Evolutionary conservation across 148 eudicot genomes (phyloP), one percentile per base, ranked within the genome.

Genomic region (Simmondsia chinensis): DNA sequence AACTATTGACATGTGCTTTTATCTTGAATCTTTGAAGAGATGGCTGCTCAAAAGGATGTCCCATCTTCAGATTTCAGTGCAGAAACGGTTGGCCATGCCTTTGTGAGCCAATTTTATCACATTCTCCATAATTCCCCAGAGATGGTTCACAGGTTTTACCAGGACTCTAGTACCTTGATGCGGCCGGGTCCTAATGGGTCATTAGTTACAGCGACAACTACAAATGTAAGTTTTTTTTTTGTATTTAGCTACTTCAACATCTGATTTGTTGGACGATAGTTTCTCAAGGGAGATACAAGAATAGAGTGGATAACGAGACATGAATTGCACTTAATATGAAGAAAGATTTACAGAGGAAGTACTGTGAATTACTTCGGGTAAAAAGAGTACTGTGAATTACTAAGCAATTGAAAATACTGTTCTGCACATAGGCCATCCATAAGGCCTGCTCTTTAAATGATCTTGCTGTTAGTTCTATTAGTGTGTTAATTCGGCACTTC

Each of bases 71-170:
- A 50, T 9, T 14, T 43, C 1, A 43, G 36, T 40, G 56, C 78
- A 6, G 64, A 66, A 30, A 15, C 11, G 24, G 73, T 87, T 38
- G 94, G 74, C 4, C 31, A 48, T 32, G 66, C 66, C 2, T 87
- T 87, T 53, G 79, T 76, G 15, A 6, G 40, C 30, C 75, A 69
- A 19, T 87, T 68, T 45, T 79, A 79, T 54, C 6, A 9, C 1
- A 10, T 71, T 11, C 56, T 79, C 54, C 74, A 66, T 36, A 8
- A 9, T 2, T 5, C 29, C 0, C 87, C 88, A 15, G 75, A 71
- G 15, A 2, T 34, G 29, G 70, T 52, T 26, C 63, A 76, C 38
- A 65, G 66, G 15, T 79, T 87, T 57, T 86, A 71, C 42, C 48
- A 65, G 17, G 80, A 82, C 20, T 47, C 65, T 0, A 87, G 94